Evolutionary conservation across 495 filamentous ascomycete genomes (phyloP).

Genomic region (Aspergillus cristatus): DNA sequence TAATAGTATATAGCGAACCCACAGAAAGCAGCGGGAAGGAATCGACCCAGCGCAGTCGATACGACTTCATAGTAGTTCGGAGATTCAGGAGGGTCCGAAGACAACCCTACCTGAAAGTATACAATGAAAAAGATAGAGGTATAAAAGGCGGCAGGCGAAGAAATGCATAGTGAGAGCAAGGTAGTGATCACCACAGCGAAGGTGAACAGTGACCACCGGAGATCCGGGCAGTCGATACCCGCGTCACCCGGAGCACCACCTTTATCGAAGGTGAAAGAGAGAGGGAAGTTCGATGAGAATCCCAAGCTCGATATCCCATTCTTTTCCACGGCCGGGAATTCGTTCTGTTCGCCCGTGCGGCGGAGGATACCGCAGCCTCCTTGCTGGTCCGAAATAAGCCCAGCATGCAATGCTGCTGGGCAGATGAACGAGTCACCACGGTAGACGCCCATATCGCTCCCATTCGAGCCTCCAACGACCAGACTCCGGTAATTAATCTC

Average conservation of each 20-base stretch:
- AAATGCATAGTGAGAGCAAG: conserved; percentile 56
- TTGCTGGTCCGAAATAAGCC: conserved; percentile 49
- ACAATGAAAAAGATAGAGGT: conserved; percentile 54
- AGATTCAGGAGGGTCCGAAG: conserved; percentile 55
- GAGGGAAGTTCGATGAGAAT: conserved; percentile 63
- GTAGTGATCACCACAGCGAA: conserved; percentile 55
- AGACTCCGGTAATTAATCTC: conserved; percentile 56
- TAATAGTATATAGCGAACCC: conserved; percentile 63
- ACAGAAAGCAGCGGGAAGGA: conserved; percentile 63
- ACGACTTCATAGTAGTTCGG: conserved; percentile 45
- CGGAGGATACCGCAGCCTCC: conserved; percentile 69
- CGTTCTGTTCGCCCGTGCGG: conserved; percentile 48
- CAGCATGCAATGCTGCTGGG: conserved; percentile 63
- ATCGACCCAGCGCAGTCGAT: conserved; percentile 55
- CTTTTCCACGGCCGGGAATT: conserved; percentile 40
- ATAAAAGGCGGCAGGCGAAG: conserved; percentile 56
- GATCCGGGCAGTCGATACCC: conserved; percentile 45
- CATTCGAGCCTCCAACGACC: conserved; percentile 57
- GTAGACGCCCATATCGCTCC: conserved; percentile 42
- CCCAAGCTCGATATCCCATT: conserved; percentile 56
- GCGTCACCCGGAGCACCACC: conserved; percentile 12
- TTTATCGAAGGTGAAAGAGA: conserved; percentile 51
- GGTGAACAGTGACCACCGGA: conserved; percentile 57
- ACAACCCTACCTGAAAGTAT: conserved; percentile 69
- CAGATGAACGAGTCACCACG: conserved; percentile 74